Evolutionary conservation across 163 green algal species (phyloP).

Genomic region (Prototheca wickerhamii): DNA sequence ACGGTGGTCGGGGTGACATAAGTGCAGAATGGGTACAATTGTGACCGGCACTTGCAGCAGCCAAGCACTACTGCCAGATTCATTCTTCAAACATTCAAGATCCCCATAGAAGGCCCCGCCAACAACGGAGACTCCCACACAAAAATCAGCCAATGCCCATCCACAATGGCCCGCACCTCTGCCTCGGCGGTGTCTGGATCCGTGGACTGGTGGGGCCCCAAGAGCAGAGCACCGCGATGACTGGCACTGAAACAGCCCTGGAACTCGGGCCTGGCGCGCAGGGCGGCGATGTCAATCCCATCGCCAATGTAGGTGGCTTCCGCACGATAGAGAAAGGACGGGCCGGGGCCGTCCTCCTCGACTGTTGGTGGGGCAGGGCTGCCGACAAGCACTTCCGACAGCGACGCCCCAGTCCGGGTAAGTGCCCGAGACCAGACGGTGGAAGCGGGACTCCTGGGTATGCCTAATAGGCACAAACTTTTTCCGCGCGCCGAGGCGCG

Average conservation of each 20-base stretch:
- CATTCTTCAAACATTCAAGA: neutral
- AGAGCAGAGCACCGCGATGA: neutral
- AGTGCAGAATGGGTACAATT: neutral
- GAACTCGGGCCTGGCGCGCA: conserved; percentile 4
- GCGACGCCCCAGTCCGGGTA: neutral
- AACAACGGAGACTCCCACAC: neutral
- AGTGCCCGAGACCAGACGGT: too few species aligned
- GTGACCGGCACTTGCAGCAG: neutral
- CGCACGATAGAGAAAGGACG: neutral
- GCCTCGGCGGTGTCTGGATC: neutral
- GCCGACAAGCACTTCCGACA: neutral
- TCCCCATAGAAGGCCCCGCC: neutral
- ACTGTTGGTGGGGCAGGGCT: neutral
- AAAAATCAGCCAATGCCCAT: neutral
- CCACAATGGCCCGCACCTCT: neutral
- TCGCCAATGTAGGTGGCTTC: conserved; percentile 17
- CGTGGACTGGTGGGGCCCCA: neutral
- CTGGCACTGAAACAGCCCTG: neutral
- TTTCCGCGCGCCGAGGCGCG: too few species aligned
- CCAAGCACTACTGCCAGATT: neutral
- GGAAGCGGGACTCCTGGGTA: too few species aligned
- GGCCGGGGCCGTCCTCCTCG: neutral
- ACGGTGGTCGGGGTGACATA: neutral
- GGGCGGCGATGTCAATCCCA: conserved; percentile 5
- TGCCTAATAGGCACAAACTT: too few species aligned